A percentile compares a stretch with the other conserved stretches of the same genome.
phyloP scores from a whole-genome alignment of 148 eudicot species.

The Heliamphora exappendiculata region DNA sequence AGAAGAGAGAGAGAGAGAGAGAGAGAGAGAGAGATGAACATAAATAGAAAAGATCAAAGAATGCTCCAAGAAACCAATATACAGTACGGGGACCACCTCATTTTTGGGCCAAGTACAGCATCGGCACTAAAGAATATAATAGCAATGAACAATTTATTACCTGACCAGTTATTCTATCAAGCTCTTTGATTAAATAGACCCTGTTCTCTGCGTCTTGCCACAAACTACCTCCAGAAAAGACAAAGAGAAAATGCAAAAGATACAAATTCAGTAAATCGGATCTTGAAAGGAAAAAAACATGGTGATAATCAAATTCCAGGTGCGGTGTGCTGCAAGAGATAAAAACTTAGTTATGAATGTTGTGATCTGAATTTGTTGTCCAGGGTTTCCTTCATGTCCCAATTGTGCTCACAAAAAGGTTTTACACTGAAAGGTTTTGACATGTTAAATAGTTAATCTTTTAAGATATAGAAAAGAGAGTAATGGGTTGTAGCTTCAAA shows the following conservation, averaged over 20 bases:
- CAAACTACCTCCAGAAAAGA: conserved; percentile 35
- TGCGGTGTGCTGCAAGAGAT: neutral
- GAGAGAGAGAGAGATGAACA: too few relatives aligned
- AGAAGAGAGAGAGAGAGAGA: too few relatives aligned
- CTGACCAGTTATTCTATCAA: conserved; percentile 78
- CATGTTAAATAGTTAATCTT: too few relatives aligned
- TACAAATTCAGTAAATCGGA: conserved; percentile 10
- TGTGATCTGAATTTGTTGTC: neutral
- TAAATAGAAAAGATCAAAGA: too few relatives aligned
- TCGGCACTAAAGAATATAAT: neutral
- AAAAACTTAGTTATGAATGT: neutral
- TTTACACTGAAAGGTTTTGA: neutral
- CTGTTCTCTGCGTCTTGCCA: conserved; percentile 87
- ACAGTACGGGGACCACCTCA: neutral
- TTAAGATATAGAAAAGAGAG: too few relatives aligned
- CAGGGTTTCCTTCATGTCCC: neutral
- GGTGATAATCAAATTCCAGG: neutral
- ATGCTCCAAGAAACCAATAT: too few relatives aligned
- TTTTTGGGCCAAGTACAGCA: neutral
- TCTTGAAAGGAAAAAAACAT: neutral
- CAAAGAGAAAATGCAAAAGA: neutral
- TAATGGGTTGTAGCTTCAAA: too few relatives aligned
- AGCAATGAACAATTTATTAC: conserved; percentile 21
- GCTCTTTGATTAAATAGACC: conserved; percentile 65
- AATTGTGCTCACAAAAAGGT: neutral